Conservation (phyloP, 768 basidiomycete genomes). For the Cystofilobasidium capitatum region DNA sequence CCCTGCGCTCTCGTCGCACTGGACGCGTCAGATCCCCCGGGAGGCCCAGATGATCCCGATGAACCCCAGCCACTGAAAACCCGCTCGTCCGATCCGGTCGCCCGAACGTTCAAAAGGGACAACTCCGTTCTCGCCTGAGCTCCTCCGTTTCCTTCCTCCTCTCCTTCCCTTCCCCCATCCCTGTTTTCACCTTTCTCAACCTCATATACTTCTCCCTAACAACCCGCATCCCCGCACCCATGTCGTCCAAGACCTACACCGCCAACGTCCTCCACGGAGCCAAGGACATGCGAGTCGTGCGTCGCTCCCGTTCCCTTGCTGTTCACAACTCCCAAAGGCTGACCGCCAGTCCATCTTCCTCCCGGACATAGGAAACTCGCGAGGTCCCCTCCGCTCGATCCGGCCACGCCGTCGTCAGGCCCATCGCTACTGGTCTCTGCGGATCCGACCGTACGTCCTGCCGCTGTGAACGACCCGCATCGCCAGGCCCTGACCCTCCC, state of each 20-base stretch:
- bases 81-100: too few species aligned
- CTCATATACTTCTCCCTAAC: background rate
- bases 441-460: slow-evolving; percentile 45
- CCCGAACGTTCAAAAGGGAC: too few species aligned
- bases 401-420: slow-evolving; percentile 45
- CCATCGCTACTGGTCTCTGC: slow-evolving; percentile 79
- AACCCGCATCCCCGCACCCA: background rate
- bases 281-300: slow-evolving; percentile 63
- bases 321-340: too few species aligned
- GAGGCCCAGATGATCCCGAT: too few species aligned
- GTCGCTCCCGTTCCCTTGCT: slow-evolving; percentile 25
- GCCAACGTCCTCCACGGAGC: slow-evolving; percentile 77
- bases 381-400: background rate
- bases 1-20: too few species aligned
- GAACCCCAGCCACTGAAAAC: too few species aligned
- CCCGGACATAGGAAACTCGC: slow-evolving; percentile 12
- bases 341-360: background rate
- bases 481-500: background rate
- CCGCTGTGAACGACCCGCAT: background rate
- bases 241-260: slow-evolving; percentile 41
- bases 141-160: background rate
- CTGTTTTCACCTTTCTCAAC: background rate
- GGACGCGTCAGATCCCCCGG: too few species aligned
- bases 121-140: background rate
- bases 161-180: background rate